phyloP scores from a whole-genome alignment of 1,284 basidiomycete genomes.

The Fomitopsis schrenkii region DNA sequence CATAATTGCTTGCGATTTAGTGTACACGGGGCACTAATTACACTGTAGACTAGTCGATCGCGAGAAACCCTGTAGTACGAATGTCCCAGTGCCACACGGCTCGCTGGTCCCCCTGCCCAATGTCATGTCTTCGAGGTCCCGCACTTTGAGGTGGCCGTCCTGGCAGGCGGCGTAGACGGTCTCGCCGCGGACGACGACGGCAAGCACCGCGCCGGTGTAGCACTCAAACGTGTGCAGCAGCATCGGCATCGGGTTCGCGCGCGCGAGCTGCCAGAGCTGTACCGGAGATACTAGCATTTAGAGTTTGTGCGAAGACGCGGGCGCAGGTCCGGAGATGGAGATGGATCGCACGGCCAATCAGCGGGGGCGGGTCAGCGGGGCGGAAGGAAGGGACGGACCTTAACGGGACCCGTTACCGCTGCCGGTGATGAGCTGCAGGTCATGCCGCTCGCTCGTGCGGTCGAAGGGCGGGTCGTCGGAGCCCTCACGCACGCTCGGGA shows the following conservation, averaged over 20 bases:
- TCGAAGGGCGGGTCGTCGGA: conserved; percentile 26
- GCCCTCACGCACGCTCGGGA: conserved; percentile 39
- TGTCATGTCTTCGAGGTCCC: conserved; percentile 66
- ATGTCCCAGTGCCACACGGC: too few relatives aligned
- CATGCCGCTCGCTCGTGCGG: conserved; percentile 27
- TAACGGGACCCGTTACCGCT: conserved; percentile 86
- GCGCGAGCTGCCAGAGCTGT: conserved; percentile 75
- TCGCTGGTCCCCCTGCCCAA: too few relatives aligned
- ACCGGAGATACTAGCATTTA: not conserved
- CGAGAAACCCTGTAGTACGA: too few relatives aligned
- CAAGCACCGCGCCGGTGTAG: conserved; percentile 71
- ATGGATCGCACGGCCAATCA: not conserved
- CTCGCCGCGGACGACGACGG: conserved; percentile 71
- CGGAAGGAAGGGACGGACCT: conserved; percentile 39
- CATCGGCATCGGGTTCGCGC: conserved; percentile 26
- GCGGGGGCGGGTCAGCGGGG: not conserved
- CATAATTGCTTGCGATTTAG: too few relatives aligned
- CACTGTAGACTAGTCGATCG: too few relatives aligned
- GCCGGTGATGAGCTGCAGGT: conserved; percentile 70
- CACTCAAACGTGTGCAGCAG: conserved; percentile 62
- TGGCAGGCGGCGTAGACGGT: conserved; percentile 93
- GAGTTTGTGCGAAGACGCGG: not conserved
- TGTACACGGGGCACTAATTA: too few relatives aligned
- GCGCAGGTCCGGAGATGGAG: not conserved
- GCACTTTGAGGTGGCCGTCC: conserved; percentile 88